Evolutionary conservation across 495 filamentous ascomycete genomes (phyloP).

Genomic region (Penicillium psychrofluorescens): DNA sequence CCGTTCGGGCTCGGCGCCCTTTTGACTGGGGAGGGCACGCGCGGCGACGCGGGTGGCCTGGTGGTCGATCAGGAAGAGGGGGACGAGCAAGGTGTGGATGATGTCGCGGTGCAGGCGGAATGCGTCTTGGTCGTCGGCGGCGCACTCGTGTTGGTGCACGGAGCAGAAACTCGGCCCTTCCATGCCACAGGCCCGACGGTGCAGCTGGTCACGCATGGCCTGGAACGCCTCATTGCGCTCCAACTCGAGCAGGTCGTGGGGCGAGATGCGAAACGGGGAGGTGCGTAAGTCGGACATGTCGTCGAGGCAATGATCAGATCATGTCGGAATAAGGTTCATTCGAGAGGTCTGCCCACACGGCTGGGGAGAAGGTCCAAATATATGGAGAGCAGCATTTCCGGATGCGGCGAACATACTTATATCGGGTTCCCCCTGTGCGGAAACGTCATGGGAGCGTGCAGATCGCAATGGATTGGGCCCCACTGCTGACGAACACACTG

Average conservation of each 20-base stretch:
- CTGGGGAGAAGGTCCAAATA: background rate
- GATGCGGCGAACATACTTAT: slow-evolving; percentile 17
- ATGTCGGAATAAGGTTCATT: background rate
- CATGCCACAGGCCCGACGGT: slow-evolving; percentile 32
- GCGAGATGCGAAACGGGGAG: slow-evolving; percentile 43
- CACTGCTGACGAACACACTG: slow-evolving; percentile 24
- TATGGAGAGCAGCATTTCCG: background rate
- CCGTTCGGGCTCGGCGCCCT: slow-evolving; percentile 48
- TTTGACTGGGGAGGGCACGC: slow-evolving; percentile 34
- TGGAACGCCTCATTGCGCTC: slow-evolving; percentile 37
- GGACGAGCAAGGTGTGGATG: slow-evolving; percentile 51
- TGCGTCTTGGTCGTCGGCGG: slow-evolving; percentile 30
- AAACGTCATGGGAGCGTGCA: slow-evolving; percentile 22
- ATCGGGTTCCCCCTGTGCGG: slow-evolving; percentile 10
- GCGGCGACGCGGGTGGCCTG: slow-evolving; percentile 44
- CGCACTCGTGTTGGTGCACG: slow-evolving; percentile 35
- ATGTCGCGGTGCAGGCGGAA: slow-evolving; percentile 56
- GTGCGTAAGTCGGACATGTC: slow-evolving; percentile 6
- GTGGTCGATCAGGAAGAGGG: slow-evolving; percentile 49
- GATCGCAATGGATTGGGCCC: slow-evolving; percentile 19
- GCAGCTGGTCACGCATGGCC: slow-evolving; percentile 35
- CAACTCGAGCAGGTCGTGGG: slow-evolving; percentile 27
- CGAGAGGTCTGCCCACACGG: background rate
- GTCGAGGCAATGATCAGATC: background rate
- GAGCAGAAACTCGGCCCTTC: slow-evolving; percentile 42